A percentile compares a stretch with the other conserved stretches of the same genome.
These are phyloP conservation scores for Colletotrichum tabaci DNA, from an alignment of 2,329 filamentous ascomycete species.

Conservation along the genomic window DNA sequence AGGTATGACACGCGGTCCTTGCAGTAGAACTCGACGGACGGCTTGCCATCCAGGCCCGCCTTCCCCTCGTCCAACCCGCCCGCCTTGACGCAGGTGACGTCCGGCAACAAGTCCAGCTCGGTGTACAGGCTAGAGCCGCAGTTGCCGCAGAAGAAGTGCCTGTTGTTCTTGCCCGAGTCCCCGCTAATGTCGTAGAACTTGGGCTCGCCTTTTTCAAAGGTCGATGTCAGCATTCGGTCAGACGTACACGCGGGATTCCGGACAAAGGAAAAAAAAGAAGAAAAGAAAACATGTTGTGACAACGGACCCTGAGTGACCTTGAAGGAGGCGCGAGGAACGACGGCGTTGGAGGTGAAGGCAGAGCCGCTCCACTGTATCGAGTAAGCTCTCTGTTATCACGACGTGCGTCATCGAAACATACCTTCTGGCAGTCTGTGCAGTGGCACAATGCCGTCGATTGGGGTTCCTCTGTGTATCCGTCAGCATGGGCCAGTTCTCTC, in stretches of 20 bases:
- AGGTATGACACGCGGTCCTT: conserved; percentile 65
- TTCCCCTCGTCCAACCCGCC: conserved; percentile 65
- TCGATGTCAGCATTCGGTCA: neutral
- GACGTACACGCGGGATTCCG: too few species aligned
- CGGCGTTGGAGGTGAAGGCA: conserved; percentile 69
- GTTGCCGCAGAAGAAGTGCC: conserved; percentile 68
- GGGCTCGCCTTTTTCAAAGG: conserved; percentile 55
- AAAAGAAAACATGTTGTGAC: neutral
- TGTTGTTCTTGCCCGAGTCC: conserved; percentile 67
- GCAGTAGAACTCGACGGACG: conserved; percentile 67
- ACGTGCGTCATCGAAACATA: conserved; percentile 38
- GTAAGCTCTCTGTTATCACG: neutral
- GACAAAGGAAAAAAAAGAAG: too few species aligned
- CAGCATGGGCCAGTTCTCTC: neutral
- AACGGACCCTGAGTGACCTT: conserved; percentile 62
- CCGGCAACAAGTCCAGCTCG: conserved; percentile 67
- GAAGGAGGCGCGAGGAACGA: conserved; percentile 63
- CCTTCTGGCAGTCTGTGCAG: conserved; percentile 70
- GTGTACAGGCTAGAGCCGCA: conserved; percentile 68
- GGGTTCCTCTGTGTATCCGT: conserved; percentile 54
- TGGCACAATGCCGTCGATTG: conserved; percentile 64
- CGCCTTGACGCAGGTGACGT: conserved; percentile 65
- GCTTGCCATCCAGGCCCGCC: conserved; percentile 57
- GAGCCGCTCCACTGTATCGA: conserved; percentile 62
- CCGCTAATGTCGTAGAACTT: conserved; percentile 64